Evolutionary conservation across 2,329 filamentous ascomycete species (phyloP).

Genomic region (Venturia pyrina): DNA sequence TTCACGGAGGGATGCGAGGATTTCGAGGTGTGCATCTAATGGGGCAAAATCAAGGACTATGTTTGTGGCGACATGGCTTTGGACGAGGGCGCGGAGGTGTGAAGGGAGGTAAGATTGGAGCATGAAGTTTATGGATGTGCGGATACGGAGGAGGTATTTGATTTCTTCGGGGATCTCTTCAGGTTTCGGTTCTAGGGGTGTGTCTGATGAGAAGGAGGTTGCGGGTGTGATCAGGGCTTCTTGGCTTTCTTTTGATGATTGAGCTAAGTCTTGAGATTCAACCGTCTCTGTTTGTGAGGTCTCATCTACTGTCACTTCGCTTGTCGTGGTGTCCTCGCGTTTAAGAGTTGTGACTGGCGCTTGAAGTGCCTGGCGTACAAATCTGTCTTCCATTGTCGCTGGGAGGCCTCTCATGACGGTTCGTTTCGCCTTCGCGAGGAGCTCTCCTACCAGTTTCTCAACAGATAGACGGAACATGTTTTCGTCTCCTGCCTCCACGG

Average conservation of each 20-base stretch:
- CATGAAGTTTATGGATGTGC: slow-evolving; percentile 56
- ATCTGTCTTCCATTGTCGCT: slow-evolving; percentile 72
- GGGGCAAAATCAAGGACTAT: slow-evolving; percentile 52
- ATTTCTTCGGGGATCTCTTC: slow-evolving; percentile 30
- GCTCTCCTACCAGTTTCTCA: slow-evolving; percentile 53
- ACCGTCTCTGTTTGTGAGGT: slow-evolving; percentile 17
- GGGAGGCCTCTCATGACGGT: slow-evolving; percentile 61
- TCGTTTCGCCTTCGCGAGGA: slow-evolving; percentile 61
- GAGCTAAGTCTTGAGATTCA: slow-evolving; percentile 16
- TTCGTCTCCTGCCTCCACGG: slow-evolving; percentile 72
- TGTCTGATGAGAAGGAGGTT: slow-evolving; percentile 3
- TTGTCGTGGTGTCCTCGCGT: slow-evolving; percentile 40
- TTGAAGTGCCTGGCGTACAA: slow-evolving; percentile 67
- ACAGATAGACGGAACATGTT: slow-evolving; percentile 61
- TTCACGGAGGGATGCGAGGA: slow-evolving; percentile 56
- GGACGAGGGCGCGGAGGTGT: background rate
- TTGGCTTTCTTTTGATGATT: background rate
- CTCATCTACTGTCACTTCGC: slow-evolving; percentile 10
- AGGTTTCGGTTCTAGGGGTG: slow-evolving; percentile 16
- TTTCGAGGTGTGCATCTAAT: slow-evolving; percentile 58
- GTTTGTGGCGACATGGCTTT: slow-evolving; percentile 2
- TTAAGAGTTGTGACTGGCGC: slow-evolving; percentile 62
- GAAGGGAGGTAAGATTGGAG: slow-evolving; percentile 49
- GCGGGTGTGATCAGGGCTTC: slow-evolving; percentile 20
- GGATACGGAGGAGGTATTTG: slow-evolving; percentile 51